Evolutionary conservation across 805 yeast species (phyloP), one percentile per base, ranked within the genome.

Genomic region (Suhomyces sp.): DNA sequence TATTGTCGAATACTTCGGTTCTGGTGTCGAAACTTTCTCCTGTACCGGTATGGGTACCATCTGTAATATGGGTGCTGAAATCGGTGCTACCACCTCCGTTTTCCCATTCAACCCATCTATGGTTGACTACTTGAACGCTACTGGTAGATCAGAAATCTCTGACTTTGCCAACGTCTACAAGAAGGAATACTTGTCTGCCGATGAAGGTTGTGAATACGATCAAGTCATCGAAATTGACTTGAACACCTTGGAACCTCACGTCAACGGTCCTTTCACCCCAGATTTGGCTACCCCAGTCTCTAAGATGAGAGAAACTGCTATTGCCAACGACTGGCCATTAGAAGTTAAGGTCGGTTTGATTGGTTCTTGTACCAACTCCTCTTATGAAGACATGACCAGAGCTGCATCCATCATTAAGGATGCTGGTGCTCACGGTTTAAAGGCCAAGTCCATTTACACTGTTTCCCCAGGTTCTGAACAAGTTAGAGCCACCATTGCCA

Each of bases 1-100:
- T 62, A 88, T 93, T 55, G 90, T 93, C 34, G 98, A 93, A 70
- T 93, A 93, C 71, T 91, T 87, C 57, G 98, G 98, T 58, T 88
- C 81, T 36, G 98, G 98, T 70, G 95, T 88, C 29, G 72, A 81
- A 43, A 70, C 83, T 36, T 77, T 93, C 54, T 83, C 95, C 16
- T 88, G 96, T 72, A 93, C 98, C 22, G 98, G 98, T 71, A 93
- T 93, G 98, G 98, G 95, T 43, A 93, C 98, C 42, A 91, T 93
- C 63, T 91, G 98, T 77, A 93, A 93, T 68, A 93, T 93, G 98
- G 98, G 98, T 61, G 98, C 98, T 36, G 98, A 93, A 70, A 88
- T 93, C 40, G 98, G 98, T 65, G 98, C 98, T 28, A 93, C 98
- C 24, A 93, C 98, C 28, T 91, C 98, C 16, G 79, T 87, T 38